Evolutionary conservation across 805 yeast genomes (phyloP), one percentile per base, ranked within the genome.

Genomic region (Tanozyma kutaoensis): DNA sequence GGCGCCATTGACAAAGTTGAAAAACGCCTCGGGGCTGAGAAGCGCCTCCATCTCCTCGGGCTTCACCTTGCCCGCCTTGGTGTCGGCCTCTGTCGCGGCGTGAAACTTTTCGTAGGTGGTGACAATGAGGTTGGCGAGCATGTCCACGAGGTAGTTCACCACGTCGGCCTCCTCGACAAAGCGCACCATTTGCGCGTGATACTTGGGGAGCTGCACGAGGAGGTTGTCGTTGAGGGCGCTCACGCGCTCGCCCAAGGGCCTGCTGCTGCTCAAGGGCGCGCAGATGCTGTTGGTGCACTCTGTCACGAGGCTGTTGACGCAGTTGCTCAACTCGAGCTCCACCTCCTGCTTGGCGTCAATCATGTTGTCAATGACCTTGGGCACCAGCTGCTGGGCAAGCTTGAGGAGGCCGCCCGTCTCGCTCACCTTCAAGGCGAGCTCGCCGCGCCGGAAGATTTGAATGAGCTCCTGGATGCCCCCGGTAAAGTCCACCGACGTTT

Each of bases 351-450:
- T 59, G 28, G 73, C 91, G 51, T 86, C 95, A 24, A 76, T 68
- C 79, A 77, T 77, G 45, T 81, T 76, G 39, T 72, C 76, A 10
- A 80, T 77, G 10, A 84, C 82, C 35, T 68, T 73, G 0, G 95
- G 95, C 2, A 77, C 79, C 1, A 81, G 63, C 15, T 74, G 81
- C 35, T 68, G 59, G 3, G 76, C 79, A 20, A 76, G 43, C 25
- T 62, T 62, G 28, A 69, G 41, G 15, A 72, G 43, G 1, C 59
- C 57, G 2, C 55, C 52, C 22, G 44, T 43, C 13, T 39, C 30
- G 31, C 42, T 40, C 18, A 42, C 46, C 19, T 55, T 55, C 12
- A 55, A 47, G 26, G 72, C 53, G n/a, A 76, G 56, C 16, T 66
- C 62, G 5, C 62, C 61, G 12, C 42, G 42, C 19, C 51, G 37